Base-by-base conservation (phyloP, 441 rosid genomes). In the Adansonia rubrostipa region DNA sequence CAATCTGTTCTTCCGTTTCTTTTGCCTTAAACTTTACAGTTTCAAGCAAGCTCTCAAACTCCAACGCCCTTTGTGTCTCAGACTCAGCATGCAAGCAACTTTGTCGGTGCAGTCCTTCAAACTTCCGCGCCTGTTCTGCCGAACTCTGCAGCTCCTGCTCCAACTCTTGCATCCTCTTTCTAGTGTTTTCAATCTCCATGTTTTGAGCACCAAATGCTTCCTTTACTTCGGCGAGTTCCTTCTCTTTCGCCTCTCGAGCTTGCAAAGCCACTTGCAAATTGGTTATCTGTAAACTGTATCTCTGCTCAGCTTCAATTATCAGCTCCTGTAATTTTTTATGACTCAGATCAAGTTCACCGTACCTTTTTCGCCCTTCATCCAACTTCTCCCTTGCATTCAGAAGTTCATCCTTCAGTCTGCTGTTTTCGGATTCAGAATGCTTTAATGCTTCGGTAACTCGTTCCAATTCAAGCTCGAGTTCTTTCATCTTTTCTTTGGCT, bases 31-130 rank as follows among this genome's bases (percentile, higher is more conserved):
- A 69, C 78, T 90, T 92, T 9, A 93, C 88, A 50, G 78, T 87
- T 75, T 91, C 88, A 82, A 92, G 93, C 80, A 91, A 85, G 88
- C 81, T 86, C 80, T 91, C 93, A 56, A 92, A 91, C 82, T 92
- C 97, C 87, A 71, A 77, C 50, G 96, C 98, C 80, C 87, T 89
- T 79, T 89, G 91, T 5, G 86, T 80, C 86, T 92, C 92, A 67
- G 93, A 89, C 81, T 92, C 96, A 19, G 94, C 96, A 81, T 86
- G 93, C 36, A 86, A 89, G 42, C 93, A 90, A 28, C 93, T 92
- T 85, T 92, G 75, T 78, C 84, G 88, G 82, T 92, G 98, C 85
- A 96, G 85, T 77, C 89, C 97, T 86, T 94, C 93, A 64, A 88
- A 94, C 84, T 87, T 93, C 83, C 73, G 88, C 53, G 92, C 90